Conservation (phyloP, 495 filamentous ascomycete species). For the Astrothelium subdiscretum region DNA sequence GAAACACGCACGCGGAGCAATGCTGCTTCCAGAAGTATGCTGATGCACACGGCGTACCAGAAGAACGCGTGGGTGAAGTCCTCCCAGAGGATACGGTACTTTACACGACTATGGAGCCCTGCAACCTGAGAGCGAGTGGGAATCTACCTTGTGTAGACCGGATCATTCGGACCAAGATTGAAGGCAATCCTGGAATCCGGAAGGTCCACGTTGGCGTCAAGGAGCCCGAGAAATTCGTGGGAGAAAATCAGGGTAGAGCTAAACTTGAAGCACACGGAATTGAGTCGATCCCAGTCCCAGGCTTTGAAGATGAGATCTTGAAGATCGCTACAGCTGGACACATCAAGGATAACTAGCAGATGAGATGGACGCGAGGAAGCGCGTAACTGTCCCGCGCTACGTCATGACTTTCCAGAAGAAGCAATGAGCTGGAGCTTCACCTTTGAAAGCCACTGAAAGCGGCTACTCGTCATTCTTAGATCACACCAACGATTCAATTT, state of each 20-base stretch:
- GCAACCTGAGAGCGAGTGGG: conserved; percentile 66
- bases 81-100: conserved; percentile 50
- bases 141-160: conserved; percentile 74
- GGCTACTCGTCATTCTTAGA: not conserved
- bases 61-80: conserved; percentile 43
- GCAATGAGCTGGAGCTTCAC: not conserved
- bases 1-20: conserved; percentile 95
- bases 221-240: conserved; percentile 84
- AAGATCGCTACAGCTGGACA: conserved; percentile 74
- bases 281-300: conserved; percentile 54
- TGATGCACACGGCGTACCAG: conserved; percentile 34
- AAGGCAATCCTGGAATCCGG: conserved; percentile 41
- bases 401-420: not conserved
- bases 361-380: not conserved
- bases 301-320: conserved; percentile 73
- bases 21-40: conserved; percentile 72
- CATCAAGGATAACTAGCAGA: conserved; percentile 25
- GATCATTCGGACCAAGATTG: conserved; percentile 47
- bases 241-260: conserved; percentile 59
- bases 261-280: conserved; percentile 67
- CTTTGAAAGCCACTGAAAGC: no score
- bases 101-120: conserved; percentile 95
- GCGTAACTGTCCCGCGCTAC: not conserved
- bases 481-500: not conserved
- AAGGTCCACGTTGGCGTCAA: conserved; percentile 79